These are phyloP conservation scores for Colletotrichum costaricense DNA, from an alignment of 2,329 filamentous ascomycete species.

Conservation along the genomic window DNA sequence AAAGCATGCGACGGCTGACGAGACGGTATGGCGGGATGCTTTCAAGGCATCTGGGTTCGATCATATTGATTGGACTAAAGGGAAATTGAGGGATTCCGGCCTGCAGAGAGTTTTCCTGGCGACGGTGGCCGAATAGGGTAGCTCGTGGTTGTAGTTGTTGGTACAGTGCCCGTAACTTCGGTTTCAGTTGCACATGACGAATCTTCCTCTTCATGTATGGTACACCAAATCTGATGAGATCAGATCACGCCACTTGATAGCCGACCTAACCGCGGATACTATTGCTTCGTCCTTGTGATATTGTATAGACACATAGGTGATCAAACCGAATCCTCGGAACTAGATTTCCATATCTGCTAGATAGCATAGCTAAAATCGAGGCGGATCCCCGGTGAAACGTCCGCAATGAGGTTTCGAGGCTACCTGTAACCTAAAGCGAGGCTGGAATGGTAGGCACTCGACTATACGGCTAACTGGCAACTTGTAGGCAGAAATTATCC, in stretches of 20 bases:
- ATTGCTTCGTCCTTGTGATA: too few species aligned
- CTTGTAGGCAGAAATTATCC: not conserved
- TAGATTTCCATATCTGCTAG: not conserved
- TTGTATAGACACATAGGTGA: not conserved
- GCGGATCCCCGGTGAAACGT: not conserved
- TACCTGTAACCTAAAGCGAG: not conserved
- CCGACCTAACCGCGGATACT: not conserved
- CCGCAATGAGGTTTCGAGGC: not conserved
- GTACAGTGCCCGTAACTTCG: not conserved
- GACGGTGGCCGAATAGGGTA: not conserved
- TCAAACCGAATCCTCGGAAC: not conserved
- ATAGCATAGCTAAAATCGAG: not conserved
- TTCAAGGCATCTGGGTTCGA: conserved; percentile 34
- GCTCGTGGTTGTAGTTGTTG: not conserved
- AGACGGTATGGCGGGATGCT: conserved; percentile 9
- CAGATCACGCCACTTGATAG: not conserved
- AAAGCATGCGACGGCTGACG: conserved; percentile 20
- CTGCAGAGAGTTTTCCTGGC: conserved; percentile 23
- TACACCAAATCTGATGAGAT: not conserved
- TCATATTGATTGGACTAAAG: conserved; percentile 38
- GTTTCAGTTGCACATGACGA: not conserved
- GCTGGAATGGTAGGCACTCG: not conserved
- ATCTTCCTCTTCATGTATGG: not conserved
- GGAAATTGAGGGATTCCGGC: conserved; percentile 15
- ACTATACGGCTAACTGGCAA: not conserved